A percentile compares a stretch with the other conserved stretches of the same genome.
Evolutionary conservation across 1,139 yeast genomes (phyloP).

Genomic region (Yamadazyma diddensiae): DNA sequence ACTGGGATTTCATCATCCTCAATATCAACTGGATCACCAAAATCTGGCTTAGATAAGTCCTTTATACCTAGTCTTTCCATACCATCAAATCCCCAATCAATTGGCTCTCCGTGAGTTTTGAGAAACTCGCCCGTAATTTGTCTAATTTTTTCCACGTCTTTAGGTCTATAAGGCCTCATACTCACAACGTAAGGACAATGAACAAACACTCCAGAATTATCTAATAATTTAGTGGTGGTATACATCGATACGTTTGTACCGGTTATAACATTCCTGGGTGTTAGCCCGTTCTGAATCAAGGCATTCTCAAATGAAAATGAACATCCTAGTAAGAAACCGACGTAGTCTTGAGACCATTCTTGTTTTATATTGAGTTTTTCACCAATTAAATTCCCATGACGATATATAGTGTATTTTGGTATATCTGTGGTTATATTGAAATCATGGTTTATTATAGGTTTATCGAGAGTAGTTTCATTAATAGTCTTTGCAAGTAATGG

Average conservation of each 20-base stretch:
- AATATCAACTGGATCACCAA: slow-evolving; percentile 8
- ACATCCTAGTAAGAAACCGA: slow-evolving; percentile 35
- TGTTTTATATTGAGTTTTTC: slow-evolving; percentile 17
- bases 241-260: slow-evolving; percentile 13
- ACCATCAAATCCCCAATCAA: slow-evolving; percentile 36
- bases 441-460: slow-evolving; percentile 14
- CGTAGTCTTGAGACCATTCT: slow-evolving; percentile 26
- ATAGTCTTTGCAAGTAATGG: slow-evolving; percentile 24
- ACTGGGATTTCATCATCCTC: slow-evolving; percentile 31
- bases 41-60: slow-evolving; percentile 11
- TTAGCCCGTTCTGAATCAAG: slow-evolving; percentile 19
- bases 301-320: slow-evolving; percentile 34
- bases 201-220: slow-evolving; percentile 29
- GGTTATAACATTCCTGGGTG: slow-evolving; percentile 17
- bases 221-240: slow-evolving; percentile 20
- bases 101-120: slow-evolving; percentile 33
- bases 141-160: slow-evolving; percentile 22
- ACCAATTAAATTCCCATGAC: slow-evolving; percentile 21
- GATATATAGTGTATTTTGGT: slow-evolving; percentile 26
- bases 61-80: slow-evolving; percentile 19
- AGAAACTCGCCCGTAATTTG: slow-evolving; percentile 22
- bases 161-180: slow-evolving; percentile 30
- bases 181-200: slow-evolving; percentile 31
- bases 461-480: slow-evolving; percentile 17
- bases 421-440: slow-evolving; percentile 28